Base-by-base conservation (phyloP, 2,329 filamentous ascomycete genomes). In the Colletotrichum brevisporum region DNA sequence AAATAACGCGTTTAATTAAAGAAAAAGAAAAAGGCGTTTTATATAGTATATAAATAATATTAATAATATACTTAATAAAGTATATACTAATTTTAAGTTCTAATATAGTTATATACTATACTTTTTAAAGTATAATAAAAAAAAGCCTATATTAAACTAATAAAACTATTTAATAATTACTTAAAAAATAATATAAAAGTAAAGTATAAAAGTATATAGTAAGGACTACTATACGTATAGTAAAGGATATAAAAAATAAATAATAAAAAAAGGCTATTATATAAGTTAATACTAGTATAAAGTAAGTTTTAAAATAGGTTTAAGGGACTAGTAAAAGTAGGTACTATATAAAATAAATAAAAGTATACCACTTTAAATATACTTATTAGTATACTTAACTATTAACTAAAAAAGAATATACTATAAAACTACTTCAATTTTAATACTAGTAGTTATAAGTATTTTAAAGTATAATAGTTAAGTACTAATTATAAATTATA, bases 101-200 rank as follows among this genome's bases (percentile, higher is more conserved):
- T 24, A 27, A 50, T 26, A 43, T 13, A 52, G n/a, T 66, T n/a
- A 56, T 26, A 51, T 9, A 50, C 51, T 15, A 63, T 27, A 15
- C 26, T 72, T 4, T 70, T 59, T n/a, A 53, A 72, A 60, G 58
- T 63, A 12, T 10, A 72, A 48, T 47, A 53, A 13, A n/a, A n/a
- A n/a, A 67, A 53, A 4, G 56, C 48, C 4, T 5, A 57, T 41
- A 39, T 56, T 1, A 67, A 64, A 53, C 63, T 41, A 18, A 50
- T 6, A 12, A 21, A 52, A 47, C 63, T 41, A 41, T 72, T 72
- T 13, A 48, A 66, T 13, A 62, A 56, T 54, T 43, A 57, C 10
- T 51, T 72, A 15, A 61, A 72, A 31, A 48, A 70, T 47, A n/a
- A 67, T 63, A 41, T 70, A 48, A 60, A 41, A n/a, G n/a, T 36